A percentile compares a stretch with the other conserved stretches of the same genome.
These are phyloP conservation scores for Rhizopus stolonifer DNA, from an alignment of 371 early-diverging fungal species.

Conservation along the genomic window DNA sequence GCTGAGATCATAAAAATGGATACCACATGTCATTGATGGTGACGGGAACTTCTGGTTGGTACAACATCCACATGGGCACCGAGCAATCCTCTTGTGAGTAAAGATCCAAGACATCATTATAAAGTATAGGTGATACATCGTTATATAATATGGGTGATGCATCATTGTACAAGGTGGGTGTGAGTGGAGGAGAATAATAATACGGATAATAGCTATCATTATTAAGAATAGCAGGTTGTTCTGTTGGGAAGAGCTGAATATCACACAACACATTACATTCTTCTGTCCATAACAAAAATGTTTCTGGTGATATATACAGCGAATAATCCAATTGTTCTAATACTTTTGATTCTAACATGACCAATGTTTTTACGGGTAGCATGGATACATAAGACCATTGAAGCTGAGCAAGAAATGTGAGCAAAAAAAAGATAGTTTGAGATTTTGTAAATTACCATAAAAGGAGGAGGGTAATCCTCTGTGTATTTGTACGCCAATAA, in stretches of 20 bases:
- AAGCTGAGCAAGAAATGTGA: constrained; percentile 5
- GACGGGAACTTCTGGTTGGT: not conserved
- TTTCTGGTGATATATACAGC: constrained; percentile 17
- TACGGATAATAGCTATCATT: not conserved
- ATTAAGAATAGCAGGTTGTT: not conserved
- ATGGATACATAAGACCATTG: constrained; percentile 32
- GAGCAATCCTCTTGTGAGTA: not conserved
- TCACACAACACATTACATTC: constrained; percentile 23
- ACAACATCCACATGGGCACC: not conserved
- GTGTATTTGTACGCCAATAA: constrained; percentile 36
- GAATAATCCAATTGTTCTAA: constrained; percentile 17
- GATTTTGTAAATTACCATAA: constrained; percentile 22
- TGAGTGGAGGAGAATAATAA: not conserved
- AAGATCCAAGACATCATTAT: too few relatives aligned
- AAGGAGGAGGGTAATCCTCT: constrained; percentile 33
- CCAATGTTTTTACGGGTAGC: constrained; percentile 20
- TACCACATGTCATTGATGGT: constrained; percentile 4
- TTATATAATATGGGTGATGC: not conserved
- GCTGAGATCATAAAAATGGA: constrained; percentile 4
- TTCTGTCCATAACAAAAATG: constrained; percentile 20
- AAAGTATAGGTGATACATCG: not conserved
- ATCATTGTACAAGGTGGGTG: not conserved
- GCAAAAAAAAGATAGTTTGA: not conserved
- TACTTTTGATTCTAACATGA: constrained; percentile 20
- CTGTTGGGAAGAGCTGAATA: not conserved